Evolutionary conservation across 805 yeast genomes (phyloP).

Genomic region (Kodamaea nitidulidarum): DNA sequence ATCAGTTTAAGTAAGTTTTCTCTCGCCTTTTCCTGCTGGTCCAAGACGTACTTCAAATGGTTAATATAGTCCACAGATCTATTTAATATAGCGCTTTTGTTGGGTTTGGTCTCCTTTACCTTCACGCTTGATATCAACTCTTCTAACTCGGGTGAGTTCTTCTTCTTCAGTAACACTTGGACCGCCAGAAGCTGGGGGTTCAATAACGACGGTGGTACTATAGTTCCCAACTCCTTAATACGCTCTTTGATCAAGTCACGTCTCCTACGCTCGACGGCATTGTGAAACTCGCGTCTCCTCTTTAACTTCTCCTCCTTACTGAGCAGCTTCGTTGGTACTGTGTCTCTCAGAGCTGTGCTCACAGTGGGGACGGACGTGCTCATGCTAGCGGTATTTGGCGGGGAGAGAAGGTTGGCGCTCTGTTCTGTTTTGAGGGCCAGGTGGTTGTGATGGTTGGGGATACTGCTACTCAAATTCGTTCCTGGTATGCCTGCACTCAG

Average conservation of each 20-base stretch:
- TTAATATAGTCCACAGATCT: constrained; percentile 77
- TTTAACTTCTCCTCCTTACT: constrained; percentile 67
- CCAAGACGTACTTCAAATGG: constrained; percentile 59
- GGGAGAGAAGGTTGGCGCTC: constrained; percentile 20
- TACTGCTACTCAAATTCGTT: constrained; percentile 20
- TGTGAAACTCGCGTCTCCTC: constrained; percentile 83
- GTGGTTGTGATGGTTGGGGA: constrained; percentile 16
- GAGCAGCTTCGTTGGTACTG: constrained; percentile 31
- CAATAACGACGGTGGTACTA: constrained; percentile 74
- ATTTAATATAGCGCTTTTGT: constrained; percentile 72
- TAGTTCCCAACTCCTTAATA: constrained; percentile 74
- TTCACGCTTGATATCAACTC: constrained; percentile 38
- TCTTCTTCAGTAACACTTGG: constrained; percentile 35
- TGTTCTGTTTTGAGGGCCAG: constrained; percentile 1
- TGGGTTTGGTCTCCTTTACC: constrained; percentile 69
- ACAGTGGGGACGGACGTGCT: constrained; percentile 31
- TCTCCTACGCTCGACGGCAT: constrained; percentile 90
- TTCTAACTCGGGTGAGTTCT: constrained; percentile 30
- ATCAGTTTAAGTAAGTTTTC: constrained; percentile 26
- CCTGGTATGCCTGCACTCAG: constrained; percentile 15
- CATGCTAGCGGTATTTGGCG: constrained; percentile 18
- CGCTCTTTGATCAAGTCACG: constrained; percentile 87
- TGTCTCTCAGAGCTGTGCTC: constrained; percentile 10
- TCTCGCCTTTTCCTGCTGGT: constrained; percentile 49
- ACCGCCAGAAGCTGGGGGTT: constrained; percentile 44